Percentiles rank a stretch among this genome's conserved stretches.
Evolutionary conservation across 1,284 basidiomycete genomes (phyloP).

Genomic region (Tilletia caries): DNA sequence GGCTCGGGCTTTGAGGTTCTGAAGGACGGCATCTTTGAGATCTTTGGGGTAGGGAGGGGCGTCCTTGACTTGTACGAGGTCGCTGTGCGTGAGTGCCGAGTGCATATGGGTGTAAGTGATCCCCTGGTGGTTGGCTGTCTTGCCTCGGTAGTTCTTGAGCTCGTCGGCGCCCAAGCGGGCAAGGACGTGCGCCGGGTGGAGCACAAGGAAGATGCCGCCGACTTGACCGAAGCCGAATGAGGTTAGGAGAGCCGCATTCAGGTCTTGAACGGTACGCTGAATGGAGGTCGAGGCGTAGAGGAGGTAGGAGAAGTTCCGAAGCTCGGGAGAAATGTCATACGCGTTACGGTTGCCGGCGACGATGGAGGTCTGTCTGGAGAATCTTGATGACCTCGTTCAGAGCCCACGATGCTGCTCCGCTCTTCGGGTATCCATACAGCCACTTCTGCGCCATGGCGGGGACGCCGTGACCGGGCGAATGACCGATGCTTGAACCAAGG

Average conservation of each 20-base stretch:
- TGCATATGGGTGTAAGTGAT: conserved; percentile 49
- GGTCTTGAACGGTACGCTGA: conserved; percentile 45
- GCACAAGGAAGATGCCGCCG: conserved; percentile 80
- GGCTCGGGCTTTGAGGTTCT: conserved; percentile 83
- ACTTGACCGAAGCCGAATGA: conserved; percentile 97
- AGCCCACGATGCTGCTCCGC: conserved; percentile 83
- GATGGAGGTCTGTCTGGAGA: conserved; percentile 75
- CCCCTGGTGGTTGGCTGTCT: conserved; percentile 34
- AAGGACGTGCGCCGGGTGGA: conserved; percentile 88
- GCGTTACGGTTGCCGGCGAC: conserved; percentile 84
- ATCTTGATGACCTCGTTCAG: conserved; percentile 88
- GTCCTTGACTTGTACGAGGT: conserved; percentile 84
- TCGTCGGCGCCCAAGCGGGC: conserved; percentile 71
- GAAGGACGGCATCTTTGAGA: conserved; percentile 78
- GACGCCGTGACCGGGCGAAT: conserved; percentile 88
- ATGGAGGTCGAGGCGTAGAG: conserved; percentile 97
- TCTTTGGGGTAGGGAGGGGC: conserved; percentile 84
- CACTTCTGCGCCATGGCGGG: conserved; percentile 97
- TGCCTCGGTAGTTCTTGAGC: conserved; percentile 70
- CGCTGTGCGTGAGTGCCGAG: conserved; percentile 42
- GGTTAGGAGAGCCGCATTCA: conserved; percentile 60
- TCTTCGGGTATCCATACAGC: conserved; percentile 54
- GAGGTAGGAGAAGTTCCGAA: conserved; percentile 82
- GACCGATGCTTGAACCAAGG: too few species aligned
- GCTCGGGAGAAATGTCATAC: conserved; percentile 82